Evolutionary conservation across 176 grass and related monocot genomes (phyloP).

Genomic region (Oryza rufipogon): DNA sequence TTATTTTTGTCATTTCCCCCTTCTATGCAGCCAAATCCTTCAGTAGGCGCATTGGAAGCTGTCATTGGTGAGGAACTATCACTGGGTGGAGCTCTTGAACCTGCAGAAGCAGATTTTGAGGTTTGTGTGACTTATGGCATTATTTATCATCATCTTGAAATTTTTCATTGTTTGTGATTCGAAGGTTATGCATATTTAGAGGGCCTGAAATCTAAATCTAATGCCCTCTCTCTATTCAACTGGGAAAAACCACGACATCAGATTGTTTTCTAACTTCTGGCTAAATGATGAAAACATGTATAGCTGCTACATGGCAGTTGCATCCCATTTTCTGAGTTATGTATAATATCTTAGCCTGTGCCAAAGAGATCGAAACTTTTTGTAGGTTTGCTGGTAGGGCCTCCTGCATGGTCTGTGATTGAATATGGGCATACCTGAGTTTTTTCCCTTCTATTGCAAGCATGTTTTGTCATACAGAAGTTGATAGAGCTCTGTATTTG

Average conservation of each 20-base stretch:
- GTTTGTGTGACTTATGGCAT: conserved; percentile 38
- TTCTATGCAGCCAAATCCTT: conserved; percentile 58
- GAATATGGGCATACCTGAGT: not conserved
- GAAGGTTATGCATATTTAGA: not conserved
- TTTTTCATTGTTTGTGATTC: conserved; percentile 13
- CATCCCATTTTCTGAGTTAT: too few relatives aligned
- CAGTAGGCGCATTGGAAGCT: conserved; percentile 64
- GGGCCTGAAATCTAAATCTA: not conserved
- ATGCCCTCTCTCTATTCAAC: not conserved
- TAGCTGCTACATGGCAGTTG: too few relatives aligned
- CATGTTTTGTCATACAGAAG: not conserved
- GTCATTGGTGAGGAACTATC: conserved; percentile 67
- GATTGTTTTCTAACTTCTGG: too few relatives aligned
- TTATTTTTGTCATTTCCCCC: conserved; percentile 1
- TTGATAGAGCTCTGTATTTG: not conserved
- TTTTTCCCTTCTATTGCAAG: not conserved
- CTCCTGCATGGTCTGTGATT: not conserved
- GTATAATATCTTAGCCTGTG: not conserved
- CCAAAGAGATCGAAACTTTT: not conserved
- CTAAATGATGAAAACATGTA: too few relatives aligned
- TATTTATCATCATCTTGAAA: not conserved
- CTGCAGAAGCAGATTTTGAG: conserved; percentile 71
- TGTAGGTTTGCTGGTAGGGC: not conserved
- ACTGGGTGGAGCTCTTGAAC: conserved; percentile 72
- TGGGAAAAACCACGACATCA: not conserved